These are phyloP conservation scores for Poa pratensis DNA, from an alignment of 176 grass and related monocot genomes.

Conservation along the genomic window DNA sequence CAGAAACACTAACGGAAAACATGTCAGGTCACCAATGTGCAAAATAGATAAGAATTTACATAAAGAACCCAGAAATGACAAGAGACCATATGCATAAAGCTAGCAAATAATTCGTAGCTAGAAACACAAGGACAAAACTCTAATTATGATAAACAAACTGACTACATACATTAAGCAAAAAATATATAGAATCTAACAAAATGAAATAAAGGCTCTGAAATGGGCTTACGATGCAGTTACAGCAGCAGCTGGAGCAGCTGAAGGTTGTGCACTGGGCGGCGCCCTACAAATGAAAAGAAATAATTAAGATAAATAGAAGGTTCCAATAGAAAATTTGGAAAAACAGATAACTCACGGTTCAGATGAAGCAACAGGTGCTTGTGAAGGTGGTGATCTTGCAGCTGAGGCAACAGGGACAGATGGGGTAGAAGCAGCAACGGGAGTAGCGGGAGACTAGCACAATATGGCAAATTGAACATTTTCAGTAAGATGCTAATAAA, in stretches of 20 bases:
- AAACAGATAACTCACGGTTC: constrained; percentile 57
- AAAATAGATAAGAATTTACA: not conserved
- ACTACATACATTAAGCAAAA: not conserved
- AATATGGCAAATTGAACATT: constrained; percentile 12
- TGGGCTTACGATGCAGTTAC: constrained; percentile 60
- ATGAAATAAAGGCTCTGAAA: constrained; percentile 15
- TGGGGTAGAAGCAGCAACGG: constrained; percentile 45
- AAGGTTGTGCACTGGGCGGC: constrained; percentile 48
- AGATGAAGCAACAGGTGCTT: constrained; percentile 54
- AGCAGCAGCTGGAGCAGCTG: constrained; percentile 51
- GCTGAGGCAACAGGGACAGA: constrained; percentile 48
- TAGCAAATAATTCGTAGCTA: not conserved
- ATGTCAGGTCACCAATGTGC: not conserved
- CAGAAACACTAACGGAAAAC: constrained; percentile 13
- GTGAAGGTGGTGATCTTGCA: constrained; percentile 52
- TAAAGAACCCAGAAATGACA: constrained; percentile 21
- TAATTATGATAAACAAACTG: not conserved
- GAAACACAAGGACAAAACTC: not conserved
- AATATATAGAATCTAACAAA: not conserved
- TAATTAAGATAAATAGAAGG: constrained; percentile 22
- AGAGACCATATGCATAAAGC: not conserved
- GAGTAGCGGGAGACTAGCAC: constrained; percentile 42
- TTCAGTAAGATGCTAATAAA: constrained; percentile 15
- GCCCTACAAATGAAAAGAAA: constrained; percentile 42
- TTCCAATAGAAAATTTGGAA: constrained; percentile 17